Base-by-base conservation (phyloP, 2,329 filamentous ascomycete species). In the Zasmidium citrigriseum region DNA sequence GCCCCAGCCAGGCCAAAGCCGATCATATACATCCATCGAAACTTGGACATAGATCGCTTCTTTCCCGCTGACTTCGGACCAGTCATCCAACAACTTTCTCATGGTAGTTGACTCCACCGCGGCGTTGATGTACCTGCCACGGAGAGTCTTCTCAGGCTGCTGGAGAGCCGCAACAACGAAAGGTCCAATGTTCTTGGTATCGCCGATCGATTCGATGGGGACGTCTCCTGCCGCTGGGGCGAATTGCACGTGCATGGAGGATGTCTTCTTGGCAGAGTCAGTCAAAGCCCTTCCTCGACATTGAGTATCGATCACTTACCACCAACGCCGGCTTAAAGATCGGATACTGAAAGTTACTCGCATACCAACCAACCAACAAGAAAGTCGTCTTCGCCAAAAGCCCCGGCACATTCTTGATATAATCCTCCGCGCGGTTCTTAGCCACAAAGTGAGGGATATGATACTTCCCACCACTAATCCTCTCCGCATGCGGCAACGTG, bases 401-500 rank as follows among this genome's bases (percentile, higher is more conserved):
- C 14, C 18, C 34, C 18, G 34, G 34, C 34, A 41, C 34, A n/a
- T 41, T 41, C 34, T 41, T 41, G 34, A 41, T 41, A n/a, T 41
- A 41, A n/a, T 41, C 34, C 4, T 41, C 34, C 34, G 34, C 34
- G 34, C 34, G 34, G 16, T 41, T 41, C 34, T 41, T 41, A 11
- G 34, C 34, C 34, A 41, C 34, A n/a, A 41, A 41, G 34, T 41
- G 34, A 4, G 34, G 34, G 18, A 41, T n/a, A 41, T 16, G 24
- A 12, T 38, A 50, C 61, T 78, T 78, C 0, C 78, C 78, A 4
- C 64, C 63, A 12, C 73, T 76, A 65, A 67, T 70, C 57, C 71
- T 74, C 4, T 57, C 66, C 1, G 70, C 67, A 60, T 76, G 61
- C 1, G 70, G 67, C 0, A 78, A 57, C 0, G 68, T 68, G 4